Evolutionary conservation across 345 rosid genomes (phyloP), one percentile per base, ranked within the genome.

Genomic region (Citrus hindsii): DNA sequence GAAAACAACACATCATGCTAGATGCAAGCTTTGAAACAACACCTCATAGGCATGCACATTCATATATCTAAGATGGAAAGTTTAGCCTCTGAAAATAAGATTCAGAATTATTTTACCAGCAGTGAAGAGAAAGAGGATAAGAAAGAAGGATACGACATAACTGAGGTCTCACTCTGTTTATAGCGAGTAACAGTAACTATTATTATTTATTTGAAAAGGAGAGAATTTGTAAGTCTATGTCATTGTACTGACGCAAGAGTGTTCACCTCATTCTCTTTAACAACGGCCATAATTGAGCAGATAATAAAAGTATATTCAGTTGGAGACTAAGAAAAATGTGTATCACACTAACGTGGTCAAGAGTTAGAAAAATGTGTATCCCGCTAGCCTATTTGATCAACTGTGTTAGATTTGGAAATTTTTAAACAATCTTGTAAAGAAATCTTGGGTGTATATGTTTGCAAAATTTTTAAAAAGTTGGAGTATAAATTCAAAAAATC

Each of bases 71-170:
- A 46, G 51, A 13, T 46, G 14, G 51, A 46, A 13, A 46, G 51
- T 46, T 46, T 13, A 42, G 5, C 51, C 16, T 2, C 51, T 42
- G 51, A 46, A 40, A n/a, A 33, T 6, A 12, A 37, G 55, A 59
- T 4, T 61, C 27, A 37, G 68, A 63, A 4, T 46, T 75, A 61
- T 46, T 46, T 61, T 59, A 38, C 73, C 81, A 73, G 81, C 77
- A 12, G 58, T 62, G 67, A 78, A 61, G 71, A 77, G 4, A 62
- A 80, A 22, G 63, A 83, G 74, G 48, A 56, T 27, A 77, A 76
- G 67, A 22, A 79, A 30, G 37, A 35, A 35, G 37, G 37, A 35
- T 5, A 53, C 13, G 21, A 21, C 24, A 28, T 1, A 8, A 27
- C 24, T 14, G 28, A 65, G 40, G 12, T 18, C 14, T 33, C 19